Evolutionary conservation across 2,329 filamentous ascomycete species (phyloP), one percentile per base, ranked within the genome.

Genomic region (Exophiala oligosperma): DNA sequence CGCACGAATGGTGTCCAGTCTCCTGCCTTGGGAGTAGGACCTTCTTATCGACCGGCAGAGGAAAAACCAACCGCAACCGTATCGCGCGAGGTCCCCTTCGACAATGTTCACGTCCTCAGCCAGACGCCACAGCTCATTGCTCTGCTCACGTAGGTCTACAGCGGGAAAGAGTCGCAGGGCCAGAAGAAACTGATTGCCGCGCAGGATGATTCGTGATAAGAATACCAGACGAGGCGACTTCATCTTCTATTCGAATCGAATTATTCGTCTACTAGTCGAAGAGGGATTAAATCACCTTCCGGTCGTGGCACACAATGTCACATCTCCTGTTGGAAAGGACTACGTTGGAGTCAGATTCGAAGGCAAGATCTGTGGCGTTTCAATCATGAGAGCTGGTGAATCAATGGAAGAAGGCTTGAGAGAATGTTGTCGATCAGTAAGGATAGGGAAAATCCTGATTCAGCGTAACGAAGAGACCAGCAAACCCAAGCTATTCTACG

Each of bases 231-330:
- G 94, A 59, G 94, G 92, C 62, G 94, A 99, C 75, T 99, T 99
- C 74, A 97, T 99, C 72, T 99, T 99, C 78, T 96, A 97, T 79
- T 96, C 92, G 44, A 99, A 99, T 77, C 87, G 94, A 60, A 97
- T 99, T 73, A 97, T 97, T 73, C 91, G 94, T 32, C 82, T 99
- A 43, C 83, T 99, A 5, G 94, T 99, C 41, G 94, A 99, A 76
- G 94, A 99, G 77, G 94, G 94, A 3, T 81, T 99, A 54, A 99
- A 99, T 75, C 94, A 99, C 74, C 84, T 99, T 43, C 94, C 94
- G 1, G 91, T 96, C 17, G 86, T 96, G 52, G 88, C 91, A 71
- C 91, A 95, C 69, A 86, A 87, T 29, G 89, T 99, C 70, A 95
- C 88, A 43, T 97, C 94, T 5, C 94, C 94, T 0, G 90, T 97